Evolutionary conservation across 495 filamentous ascomycete genomes (phyloP).

Genomic region (Pyrenopolyporus hunteri): DNA sequence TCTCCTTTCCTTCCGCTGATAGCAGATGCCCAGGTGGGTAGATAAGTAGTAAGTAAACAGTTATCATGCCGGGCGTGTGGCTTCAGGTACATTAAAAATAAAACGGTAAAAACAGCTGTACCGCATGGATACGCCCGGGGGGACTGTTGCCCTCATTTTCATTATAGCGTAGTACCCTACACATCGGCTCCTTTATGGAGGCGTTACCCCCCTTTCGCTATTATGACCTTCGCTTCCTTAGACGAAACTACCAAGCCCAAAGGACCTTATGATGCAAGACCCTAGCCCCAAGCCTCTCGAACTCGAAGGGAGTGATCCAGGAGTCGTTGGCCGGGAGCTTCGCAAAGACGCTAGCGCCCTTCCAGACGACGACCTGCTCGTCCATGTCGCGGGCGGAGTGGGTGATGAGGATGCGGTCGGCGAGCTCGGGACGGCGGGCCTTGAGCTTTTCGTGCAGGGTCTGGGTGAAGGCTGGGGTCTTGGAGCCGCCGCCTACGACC

Average conservation of each 20-base stretch:
- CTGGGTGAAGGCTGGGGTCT: constrained; percentile 74
- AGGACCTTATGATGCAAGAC: constrained; percentile 86
- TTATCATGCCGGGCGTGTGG: too few relatives aligned
- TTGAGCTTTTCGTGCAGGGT: constrained; percentile 84
- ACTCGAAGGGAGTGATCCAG: constrained; percentile 89
- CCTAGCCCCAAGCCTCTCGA: constrained; percentile 82
- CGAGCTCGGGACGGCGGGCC: constrained; percentile 67
- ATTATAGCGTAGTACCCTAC: too few relatives aligned
- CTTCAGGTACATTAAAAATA: too few relatives aligned
- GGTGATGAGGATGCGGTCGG: constrained; percentile 86
- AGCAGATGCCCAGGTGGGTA: too few relatives aligned
- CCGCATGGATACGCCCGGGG: too few relatives aligned
- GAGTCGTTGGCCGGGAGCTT: constrained; percentile 90
- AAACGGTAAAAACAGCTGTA: too few relatives aligned
- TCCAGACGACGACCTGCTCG: constrained; percentile 94
- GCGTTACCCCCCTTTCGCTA: too few relatives aligned
- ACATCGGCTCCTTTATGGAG: too few relatives aligned
- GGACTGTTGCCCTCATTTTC: too few relatives aligned
- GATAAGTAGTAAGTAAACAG: too few relatives aligned
- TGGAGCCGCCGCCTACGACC: constrained; percentile 88
- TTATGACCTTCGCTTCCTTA: too few relatives aligned
- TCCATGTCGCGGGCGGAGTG: constrained; percentile 90
- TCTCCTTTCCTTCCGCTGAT: too few relatives aligned
- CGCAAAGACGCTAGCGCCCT: constrained; percentile 97
- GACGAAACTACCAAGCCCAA: constrained; percentile 71